Evolutionary conservation across 257 asterid genomes (phyloP).

Genomic region (Cinchona pubescens): DNA sequence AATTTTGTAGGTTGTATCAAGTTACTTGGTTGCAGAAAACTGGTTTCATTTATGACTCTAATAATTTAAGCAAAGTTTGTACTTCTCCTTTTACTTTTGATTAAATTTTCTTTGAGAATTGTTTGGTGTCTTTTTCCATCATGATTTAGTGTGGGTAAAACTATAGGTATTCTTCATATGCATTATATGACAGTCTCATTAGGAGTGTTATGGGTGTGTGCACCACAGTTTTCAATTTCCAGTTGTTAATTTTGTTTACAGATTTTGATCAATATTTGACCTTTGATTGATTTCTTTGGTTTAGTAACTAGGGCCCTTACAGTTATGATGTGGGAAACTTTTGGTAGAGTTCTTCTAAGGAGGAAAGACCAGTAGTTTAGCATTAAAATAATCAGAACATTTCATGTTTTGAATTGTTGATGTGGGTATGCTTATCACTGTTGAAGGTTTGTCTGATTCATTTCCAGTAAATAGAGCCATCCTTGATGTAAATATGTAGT

Average conservation of each 20-base stretch:
- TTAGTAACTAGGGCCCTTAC: background rate
- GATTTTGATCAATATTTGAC: background rate
- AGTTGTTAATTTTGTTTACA: background rate
- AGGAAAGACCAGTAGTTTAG: background rate
- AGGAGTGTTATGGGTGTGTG: background rate
- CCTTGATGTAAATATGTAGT: background rate
- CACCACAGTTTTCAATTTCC: background rate
- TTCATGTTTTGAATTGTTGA: background rate
- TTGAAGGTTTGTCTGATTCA: background rate
- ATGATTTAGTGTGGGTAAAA: background rate
- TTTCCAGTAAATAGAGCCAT: background rate
- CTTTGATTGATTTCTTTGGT: background rate
- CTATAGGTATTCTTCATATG: background rate
- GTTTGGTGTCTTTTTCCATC: background rate
- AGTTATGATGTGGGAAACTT: background rate
- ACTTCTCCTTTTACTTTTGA: slow-evolving; percentile 35
- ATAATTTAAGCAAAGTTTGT: slow-evolving; percentile 73
- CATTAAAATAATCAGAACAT: background rate
- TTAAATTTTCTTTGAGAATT: slow-evolving; percentile 6
- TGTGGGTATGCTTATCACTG: background rate
- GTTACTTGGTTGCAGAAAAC: slow-evolving; percentile 75
- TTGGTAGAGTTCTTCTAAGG: background rate
- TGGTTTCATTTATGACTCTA: slow-evolving; percentile 81
- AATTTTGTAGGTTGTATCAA: slow-evolving; percentile 91
- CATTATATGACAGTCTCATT: background rate